Conservation (phyloP, 345 rosid genomes). For the Schrenkiella parvula region DNA sequence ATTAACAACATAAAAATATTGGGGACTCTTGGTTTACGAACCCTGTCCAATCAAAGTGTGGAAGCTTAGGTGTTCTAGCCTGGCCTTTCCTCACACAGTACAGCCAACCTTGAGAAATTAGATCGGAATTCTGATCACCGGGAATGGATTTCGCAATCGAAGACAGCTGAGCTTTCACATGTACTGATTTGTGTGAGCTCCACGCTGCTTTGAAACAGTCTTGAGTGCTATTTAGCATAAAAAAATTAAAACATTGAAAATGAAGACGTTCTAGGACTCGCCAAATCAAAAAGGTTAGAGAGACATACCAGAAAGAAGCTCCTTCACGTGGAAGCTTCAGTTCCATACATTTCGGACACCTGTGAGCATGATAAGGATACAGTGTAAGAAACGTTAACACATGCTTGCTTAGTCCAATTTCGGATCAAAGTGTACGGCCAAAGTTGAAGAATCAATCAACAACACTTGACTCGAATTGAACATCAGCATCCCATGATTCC, state of each 20-base stretch:
- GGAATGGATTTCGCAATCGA: slow-evolving; percentile 40
- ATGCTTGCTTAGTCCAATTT: background rate
- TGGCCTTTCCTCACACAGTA: slow-evolving; percentile 78
- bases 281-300: background rate
- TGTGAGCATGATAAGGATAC: slow-evolving; percentile 25
- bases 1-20: background rate
- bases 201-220: slow-evolving; percentile 94
- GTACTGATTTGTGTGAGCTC: slow-evolving; percentile 88
- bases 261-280: background rate
- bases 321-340: slow-evolving; percentile 94
- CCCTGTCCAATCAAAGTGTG: slow-evolving; percentile 96
- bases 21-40: slow-evolving; percentile 29
- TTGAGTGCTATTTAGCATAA: slow-evolving; percentile 53
- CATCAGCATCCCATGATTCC: background rate
- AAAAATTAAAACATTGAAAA: background rate
- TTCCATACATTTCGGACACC: slow-evolving; percentile 91
- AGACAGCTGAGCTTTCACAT: slow-evolving; percentile 64
- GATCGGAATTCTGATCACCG: slow-evolving; percentile 40
- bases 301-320: slow-evolving; percentile 79
- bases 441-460: background rate
- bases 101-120: slow-evolving; percentile 60
- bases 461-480: background rate
- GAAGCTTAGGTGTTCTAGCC: slow-evolving; percentile 57
- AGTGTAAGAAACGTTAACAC: background rate
- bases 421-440: background rate